Percentiles rank a stretch among this genome's conserved stretches.
Conservation (phyloP, 2,329 filamentous ascomycete genomes). For the Lasiodiplodia hormozganensis region DNA sequence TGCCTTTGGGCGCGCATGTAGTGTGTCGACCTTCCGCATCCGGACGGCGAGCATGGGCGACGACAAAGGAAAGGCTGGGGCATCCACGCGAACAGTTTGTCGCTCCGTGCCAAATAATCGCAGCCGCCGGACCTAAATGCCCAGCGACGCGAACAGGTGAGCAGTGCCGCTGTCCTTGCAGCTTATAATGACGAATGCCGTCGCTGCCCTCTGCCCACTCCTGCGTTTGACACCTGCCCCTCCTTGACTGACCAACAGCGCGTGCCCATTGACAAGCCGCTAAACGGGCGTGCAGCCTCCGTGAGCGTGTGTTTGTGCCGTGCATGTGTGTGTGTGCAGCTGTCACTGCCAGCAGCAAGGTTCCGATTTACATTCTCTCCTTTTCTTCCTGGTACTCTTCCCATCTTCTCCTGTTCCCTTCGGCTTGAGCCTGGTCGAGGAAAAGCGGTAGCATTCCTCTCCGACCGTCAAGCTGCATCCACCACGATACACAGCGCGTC, state of each 20-base stretch:
- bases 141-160: constrained; percentile 29
- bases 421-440: not conserved
- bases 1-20: constrained; percentile 3
- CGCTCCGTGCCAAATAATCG: constrained; percentile 17
- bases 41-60: constrained; percentile 4
- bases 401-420: not conserved
- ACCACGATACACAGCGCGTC: not conserved
- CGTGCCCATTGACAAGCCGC: constrained; percentile 2
- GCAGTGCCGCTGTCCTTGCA: constrained; percentile 16
- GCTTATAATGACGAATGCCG: constrained; percentile 28
- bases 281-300: constrained; percentile 9
- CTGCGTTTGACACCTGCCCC: constrained; percentile 20
- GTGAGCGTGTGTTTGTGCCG: not conserved
- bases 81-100: constrained; percentile 20
- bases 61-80: constrained; percentile 23
- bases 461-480: not conserved
- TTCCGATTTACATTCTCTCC: constrained; percentile 14
- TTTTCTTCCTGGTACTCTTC: not conserved
- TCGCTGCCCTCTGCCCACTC: not conserved
- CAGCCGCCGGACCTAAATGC: constrained; percentile 7
- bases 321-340: not conserved
- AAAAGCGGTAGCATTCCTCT: constrained; percentile 2
- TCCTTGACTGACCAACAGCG: constrained; percentile 24
- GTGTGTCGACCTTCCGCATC: constrained; percentile 26
- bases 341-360: constrained; percentile 9